phyloP scores from a whole-genome alignment of 345 rosid species.

The Hibiscus tridactylites region DNA sequence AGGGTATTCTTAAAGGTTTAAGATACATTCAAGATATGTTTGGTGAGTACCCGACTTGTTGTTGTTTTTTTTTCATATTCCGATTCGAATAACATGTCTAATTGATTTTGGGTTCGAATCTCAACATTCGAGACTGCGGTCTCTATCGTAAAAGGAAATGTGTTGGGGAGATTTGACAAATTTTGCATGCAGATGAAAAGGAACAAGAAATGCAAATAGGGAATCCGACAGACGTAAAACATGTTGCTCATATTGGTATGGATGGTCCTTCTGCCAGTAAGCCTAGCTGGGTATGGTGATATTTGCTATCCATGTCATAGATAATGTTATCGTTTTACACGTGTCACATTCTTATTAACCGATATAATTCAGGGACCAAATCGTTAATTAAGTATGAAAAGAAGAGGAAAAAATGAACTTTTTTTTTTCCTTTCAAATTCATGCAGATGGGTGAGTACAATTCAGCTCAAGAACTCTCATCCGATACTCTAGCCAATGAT shows the following conservation, averaged over 20 bases:
- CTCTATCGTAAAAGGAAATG: background rate
- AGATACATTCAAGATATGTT: conserved; percentile 65
- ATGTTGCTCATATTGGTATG: conserved; percentile 87
- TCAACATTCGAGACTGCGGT: background rate
- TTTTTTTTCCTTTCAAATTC: background rate
- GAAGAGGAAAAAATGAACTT: too few species aligned
- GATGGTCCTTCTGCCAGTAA: conserved; percentile 46
- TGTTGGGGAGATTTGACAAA: background rate
- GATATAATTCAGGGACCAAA: too few species aligned
- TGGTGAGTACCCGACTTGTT: conserved; percentile 26
- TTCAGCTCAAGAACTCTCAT: conserved; percentile 2
- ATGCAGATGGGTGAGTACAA: conserved; percentile 2
- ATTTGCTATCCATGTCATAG: background rate
- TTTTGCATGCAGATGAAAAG: conserved; percentile 38
- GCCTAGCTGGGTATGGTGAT: conserved; percentile 50
- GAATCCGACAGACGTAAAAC: conserved; percentile 82
- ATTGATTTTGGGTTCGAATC: background rate
- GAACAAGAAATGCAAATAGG: conserved; percentile 80
- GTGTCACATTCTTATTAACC: too few species aligned
- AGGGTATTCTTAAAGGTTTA: conserved; percentile 65
- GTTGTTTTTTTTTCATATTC: too few species aligned
- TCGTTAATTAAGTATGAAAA: too few species aligned
- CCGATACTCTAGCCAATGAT: background rate
- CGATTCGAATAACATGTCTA: too few species aligned
- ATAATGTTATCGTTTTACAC: background rate